phyloP scores from a whole-genome alignment of 2,329 filamentous ascomycete genomes.

The Nannizzia gypsea region DNA sequence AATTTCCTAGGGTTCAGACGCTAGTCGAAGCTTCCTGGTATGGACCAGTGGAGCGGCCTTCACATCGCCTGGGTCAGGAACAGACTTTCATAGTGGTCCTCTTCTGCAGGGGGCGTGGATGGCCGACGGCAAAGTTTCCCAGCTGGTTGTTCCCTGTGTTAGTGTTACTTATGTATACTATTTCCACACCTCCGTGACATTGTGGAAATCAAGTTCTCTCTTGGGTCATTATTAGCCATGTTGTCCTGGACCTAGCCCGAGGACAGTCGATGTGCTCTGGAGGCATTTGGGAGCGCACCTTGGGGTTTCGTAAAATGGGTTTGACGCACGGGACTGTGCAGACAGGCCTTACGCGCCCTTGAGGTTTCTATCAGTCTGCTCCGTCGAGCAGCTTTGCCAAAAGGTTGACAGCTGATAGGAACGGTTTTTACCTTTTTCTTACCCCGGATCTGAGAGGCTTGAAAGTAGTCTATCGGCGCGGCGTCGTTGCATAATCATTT shows the following conservation, averaged over 20 bases:
- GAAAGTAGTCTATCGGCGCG: background rate
- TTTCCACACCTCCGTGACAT: background rate
- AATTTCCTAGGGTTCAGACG: background rate
- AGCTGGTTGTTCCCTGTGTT: background rate
- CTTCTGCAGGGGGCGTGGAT: background rate
- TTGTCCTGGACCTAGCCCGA: background rate
- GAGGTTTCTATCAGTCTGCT: too few relatives aligned
- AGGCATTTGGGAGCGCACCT: background rate
- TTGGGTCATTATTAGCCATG: background rate
- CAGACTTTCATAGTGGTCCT: background rate
- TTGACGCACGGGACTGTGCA: background rate
- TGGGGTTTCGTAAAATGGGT: background rate
- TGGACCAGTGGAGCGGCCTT: background rate
- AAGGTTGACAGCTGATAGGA: background rate
- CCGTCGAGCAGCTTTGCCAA: background rate
- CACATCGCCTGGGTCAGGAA: constrained; percentile 6
- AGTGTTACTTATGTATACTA: too few relatives aligned
- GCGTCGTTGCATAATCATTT: background rate
- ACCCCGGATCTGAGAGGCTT: constrained; percentile 1
- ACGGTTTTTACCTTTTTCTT: background rate
- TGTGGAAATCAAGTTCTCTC: background rate
- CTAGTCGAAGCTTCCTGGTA: constrained; percentile 1
- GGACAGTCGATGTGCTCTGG: background rate
- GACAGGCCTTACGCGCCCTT: background rate
- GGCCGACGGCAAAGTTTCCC: background rate